Conservation (phyloP, 73 alveolate genomes). For the Paramecium caudatum region DNA sequence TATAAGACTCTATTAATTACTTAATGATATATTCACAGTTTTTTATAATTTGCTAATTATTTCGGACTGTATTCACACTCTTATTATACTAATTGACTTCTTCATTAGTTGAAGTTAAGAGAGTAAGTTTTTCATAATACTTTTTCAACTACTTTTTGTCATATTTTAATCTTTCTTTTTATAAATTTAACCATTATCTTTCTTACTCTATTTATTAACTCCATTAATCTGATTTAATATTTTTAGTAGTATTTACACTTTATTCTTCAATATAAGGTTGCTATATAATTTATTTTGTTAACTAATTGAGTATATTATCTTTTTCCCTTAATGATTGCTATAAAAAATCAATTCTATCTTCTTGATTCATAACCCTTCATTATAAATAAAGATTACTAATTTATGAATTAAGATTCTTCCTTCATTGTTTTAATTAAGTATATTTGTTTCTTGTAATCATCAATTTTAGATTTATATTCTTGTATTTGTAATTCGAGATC, state of each 20-base stretch:
- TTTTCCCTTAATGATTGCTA: neutral
- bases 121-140: slow-evolving; percentile 6
- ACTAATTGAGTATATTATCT: slow-evolving; percentile 3
- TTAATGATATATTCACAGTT: slow-evolving; percentile 29
- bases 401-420: neutral
- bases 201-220: neutral
- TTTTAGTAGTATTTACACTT: neutral
- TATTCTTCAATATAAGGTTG: neutral
- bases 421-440: neutral
- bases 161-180: slow-evolving; percentile 32
- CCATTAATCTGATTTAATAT: neutral
- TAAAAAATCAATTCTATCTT: neutral
- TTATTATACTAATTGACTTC: neutral
- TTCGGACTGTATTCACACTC: neutral
- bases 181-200: neutral
- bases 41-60: slow-evolving; percentile 4
- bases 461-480: neutral
- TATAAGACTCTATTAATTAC: neutral
- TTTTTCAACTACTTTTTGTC: slow-evolving; percentile 15
- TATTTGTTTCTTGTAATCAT: neutral
- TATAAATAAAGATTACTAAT: neutral
- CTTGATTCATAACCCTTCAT: slow-evolving; percentile 2
- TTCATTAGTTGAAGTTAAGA: slow-evolving; percentile 8
- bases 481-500: neutral
- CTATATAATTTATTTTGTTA: neutral